A percentile compares a stretch with the other conserved stretches of the same genome.
These are phyloP conservation scores for Hymenotorrendiella dingleyae DNA, from an alignment of 2,329 filamentous ascomycete species.

Conservation along the genomic window DNA sequence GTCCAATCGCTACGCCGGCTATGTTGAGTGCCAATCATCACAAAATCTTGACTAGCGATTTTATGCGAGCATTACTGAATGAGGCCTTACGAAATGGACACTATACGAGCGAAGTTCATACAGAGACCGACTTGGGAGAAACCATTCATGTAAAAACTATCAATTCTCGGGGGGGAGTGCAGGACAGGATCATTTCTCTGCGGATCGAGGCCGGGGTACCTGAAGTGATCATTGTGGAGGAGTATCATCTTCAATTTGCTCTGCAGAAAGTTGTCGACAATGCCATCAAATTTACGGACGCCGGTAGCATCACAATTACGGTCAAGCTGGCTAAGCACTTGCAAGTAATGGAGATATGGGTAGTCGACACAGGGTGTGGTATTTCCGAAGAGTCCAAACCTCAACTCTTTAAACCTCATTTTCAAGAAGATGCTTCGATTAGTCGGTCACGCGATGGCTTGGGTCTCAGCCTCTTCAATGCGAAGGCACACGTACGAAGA, in stretches of 20 bases:
- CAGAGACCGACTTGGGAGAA: slow-evolving; percentile 24
- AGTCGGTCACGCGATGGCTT: slow-evolving; percentile 63
- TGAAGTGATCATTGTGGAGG: slow-evolving; percentile 40
- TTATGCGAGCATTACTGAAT: slow-evolving; percentile 24
- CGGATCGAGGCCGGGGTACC: slow-evolving; percentile 38
- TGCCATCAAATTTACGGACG: slow-evolving; percentile 65
- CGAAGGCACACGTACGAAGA: slow-evolving; percentile 63
- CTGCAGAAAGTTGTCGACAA: slow-evolving; percentile 47
- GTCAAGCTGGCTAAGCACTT: slow-evolving; percentile 46
- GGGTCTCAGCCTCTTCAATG: slow-evolving; percentile 64
- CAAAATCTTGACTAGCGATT: slow-evolving; percentile 24
- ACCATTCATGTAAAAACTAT: slow-evolving; percentile 23
- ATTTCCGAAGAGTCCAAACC: slow-evolving; percentile 62
- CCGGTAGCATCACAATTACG: slow-evolving; percentile 54
- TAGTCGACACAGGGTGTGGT: slow-evolving; percentile 62
- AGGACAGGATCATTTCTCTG: slow-evolving; percentile 35
- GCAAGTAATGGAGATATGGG: slow-evolving; percentile 53
- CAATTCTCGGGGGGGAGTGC: slow-evolving; percentile 24
- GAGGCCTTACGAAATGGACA: slow-evolving; percentile 24
- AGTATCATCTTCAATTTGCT: slow-evolving; percentile 44
- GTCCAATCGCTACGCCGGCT: slow-evolving; percentile 8
- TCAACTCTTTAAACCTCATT: slow-evolving; percentile 64
- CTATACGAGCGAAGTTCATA: slow-evolving; percentile 22
- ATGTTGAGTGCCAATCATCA: slow-evolving; percentile 19
- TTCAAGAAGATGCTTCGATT: slow-evolving; percentile 61